Conservation (phyloP, 73 alveolate species). For the Vitrella brassicaformis region DNA sequence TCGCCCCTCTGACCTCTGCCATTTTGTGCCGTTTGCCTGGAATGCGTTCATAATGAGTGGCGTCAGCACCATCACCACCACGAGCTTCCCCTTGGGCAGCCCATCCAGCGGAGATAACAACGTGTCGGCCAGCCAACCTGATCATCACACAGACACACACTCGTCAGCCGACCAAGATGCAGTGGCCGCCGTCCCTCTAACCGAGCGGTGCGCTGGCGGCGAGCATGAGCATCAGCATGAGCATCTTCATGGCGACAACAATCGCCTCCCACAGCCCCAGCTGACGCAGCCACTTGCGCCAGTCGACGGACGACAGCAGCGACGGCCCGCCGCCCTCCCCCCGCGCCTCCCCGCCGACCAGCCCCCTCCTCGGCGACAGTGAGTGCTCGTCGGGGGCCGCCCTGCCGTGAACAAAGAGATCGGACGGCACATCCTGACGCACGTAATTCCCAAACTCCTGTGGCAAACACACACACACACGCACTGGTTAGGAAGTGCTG, state of each 20-base stretch:
- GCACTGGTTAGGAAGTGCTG: background rate
- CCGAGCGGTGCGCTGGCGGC: constrained; percentile 4
- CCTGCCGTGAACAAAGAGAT: background rate
- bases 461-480: background rate
- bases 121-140: background rate
- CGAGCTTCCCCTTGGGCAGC: constrained; percentile 16
- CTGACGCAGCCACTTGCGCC: constrained; percentile 14
- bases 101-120: background rate
- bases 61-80: constrained; percentile 25
- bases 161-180: background rate
- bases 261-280: constrained; percentile 29
- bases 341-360: background rate
- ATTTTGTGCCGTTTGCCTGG: too few species aligned
- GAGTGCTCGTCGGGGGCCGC: background rate
- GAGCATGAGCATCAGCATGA: constrained; percentile 18
- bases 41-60: constrained; percentile 23
- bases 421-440: background rate
- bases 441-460: background rate
- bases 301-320: background rate
- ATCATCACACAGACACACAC: background rate
- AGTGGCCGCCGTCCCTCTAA: background rate
- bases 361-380: background rate
- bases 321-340: too few species aligned
- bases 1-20: too few species aligned
- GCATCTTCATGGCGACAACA: constrained; percentile 14